Evolutionary conservation across 2,329 filamentous ascomycete genomes (phyloP).

Genomic region (Neoascochyta sp.): DNA sequence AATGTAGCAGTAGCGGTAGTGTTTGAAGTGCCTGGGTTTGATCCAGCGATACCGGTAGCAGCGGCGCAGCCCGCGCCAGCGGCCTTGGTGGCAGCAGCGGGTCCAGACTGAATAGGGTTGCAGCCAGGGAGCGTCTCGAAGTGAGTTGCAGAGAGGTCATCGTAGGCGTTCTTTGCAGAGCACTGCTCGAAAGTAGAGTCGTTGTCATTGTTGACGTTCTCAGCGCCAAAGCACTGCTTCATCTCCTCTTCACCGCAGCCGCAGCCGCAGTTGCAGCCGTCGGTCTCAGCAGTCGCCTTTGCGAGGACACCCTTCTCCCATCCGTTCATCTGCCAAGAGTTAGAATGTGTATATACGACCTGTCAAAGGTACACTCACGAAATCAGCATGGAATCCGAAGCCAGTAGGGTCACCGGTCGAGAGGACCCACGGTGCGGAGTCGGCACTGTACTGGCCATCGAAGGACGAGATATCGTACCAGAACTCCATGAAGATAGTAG

Average conservation of each 20-base stretch:
- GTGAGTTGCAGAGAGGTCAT: conserved; percentile 12
- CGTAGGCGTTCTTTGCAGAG: conserved; percentile 16
- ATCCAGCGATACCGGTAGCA: too few relatives aligned
- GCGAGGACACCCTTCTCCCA: conserved; percentile 38
- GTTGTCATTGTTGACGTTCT: conserved; percentile 32
- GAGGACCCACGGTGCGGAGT: conserved; percentile 33
- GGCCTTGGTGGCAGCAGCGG: conserved; percentile 25
- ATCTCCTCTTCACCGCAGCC: conserved; percentile 35
- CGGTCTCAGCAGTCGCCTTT: conserved; percentile 31
- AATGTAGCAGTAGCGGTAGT: too few relatives aligned
- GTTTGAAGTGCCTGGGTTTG: too few relatives aligned
- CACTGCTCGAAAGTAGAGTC: conserved; percentile 29
- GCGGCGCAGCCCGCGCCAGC: conserved; percentile 28
- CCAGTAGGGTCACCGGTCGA: conserved; percentile 39
- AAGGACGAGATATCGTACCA: conserved; percentile 38
- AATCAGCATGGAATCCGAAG: conserved; percentile 38
- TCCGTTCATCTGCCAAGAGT: conserved; percentile 36
- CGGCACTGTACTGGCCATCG: conserved; percentile 29
- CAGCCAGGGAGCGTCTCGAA: conserved; percentile 37
- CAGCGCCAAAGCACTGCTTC: conserved; percentile 36
- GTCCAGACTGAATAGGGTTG: conserved; percentile 39
- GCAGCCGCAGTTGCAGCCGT: conserved; percentile 39
- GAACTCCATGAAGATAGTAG: conserved; percentile 40
- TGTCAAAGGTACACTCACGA: too few relatives aligned
- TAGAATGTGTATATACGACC: neutral